Base-by-base conservation (phyloP, 2,329 filamentous ascomycete genomes). In the Xylariaceae sp. region DNA sequence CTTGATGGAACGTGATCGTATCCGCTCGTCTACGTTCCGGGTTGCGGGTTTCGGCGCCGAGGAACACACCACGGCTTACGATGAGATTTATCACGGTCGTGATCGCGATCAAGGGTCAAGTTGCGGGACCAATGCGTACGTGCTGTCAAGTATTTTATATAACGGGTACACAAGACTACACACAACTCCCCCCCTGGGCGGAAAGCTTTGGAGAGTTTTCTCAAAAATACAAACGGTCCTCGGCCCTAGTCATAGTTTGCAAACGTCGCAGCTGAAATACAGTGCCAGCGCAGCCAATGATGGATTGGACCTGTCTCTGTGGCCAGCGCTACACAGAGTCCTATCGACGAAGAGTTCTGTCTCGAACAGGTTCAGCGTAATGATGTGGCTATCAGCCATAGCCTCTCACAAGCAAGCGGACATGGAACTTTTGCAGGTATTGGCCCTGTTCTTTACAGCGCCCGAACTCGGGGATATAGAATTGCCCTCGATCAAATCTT, bases 371-470 rank as follows among this genome's bases (percentile, higher is more conserved):
- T 51, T 49, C 48, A 42, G 18, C 9, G 6, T 54, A 15, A 57
- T 57, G 55, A 49, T 57, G 2, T 57, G 55, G 55, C 30, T 57
- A 34, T 42, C 55, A 10, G 32, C 51, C 19, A 8, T 57, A 15
- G 29, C 55, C 37, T 29, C 43, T 9, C 42, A 51, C 18, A 6
- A 54, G 12, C 1, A 42, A 2, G 18, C 47, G 3, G 40, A 52
- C 5, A 39, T 57, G 4, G 16, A 3, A 5, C 9, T 54, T 9
- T 39, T 54, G 8, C 48, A 54, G 36, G n/a, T 48, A 21, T n/a
- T 57, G 5, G 55, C 51, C 5, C 36, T 42, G 2, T 51, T 49
- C 3, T 51, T 30, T 18, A 47, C 41, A 3, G 12, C 16, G 9
- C 9, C 15, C 4, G 30, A 53, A 16, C 37, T 56, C 6, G 32